Percentiles rank a stretch among this genome's conserved stretches.
Conservation (phyloP, 495 filamentous ascomycete genomes). For the Penicillium steckii region DNA sequence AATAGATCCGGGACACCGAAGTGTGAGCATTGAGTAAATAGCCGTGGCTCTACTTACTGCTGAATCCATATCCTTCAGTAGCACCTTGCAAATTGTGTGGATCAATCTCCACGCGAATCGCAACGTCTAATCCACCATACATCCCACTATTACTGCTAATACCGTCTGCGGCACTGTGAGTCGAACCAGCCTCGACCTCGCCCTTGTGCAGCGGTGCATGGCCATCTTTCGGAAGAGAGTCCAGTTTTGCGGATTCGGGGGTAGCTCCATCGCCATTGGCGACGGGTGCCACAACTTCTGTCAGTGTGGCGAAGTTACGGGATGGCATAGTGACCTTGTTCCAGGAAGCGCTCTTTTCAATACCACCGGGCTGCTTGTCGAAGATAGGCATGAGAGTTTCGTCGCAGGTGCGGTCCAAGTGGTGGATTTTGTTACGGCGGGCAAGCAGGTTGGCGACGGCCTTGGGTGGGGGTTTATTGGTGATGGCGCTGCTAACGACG, state of each 20-base stretch:
- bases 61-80: conserved; percentile 69
- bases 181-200: conserved; percentile 63
- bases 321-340: conserved; percentile 90
- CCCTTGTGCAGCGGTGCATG: conserved; percentile 63
- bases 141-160: conserved; percentile 49
- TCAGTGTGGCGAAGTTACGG: conserved; percentile 83
- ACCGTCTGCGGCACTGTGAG: conserved; percentile 58
- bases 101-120: conserved; percentile 68
- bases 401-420: conserved; percentile 78
- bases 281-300: conserved; percentile 51
- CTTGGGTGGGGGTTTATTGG: conserved; percentile 88
- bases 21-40: not conserved
- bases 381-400: conserved; percentile 88
- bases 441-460: conserved; percentile 89
- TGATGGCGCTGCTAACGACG: conserved; percentile 75
- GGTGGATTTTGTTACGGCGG: conserved; percentile 86
- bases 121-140: conserved; percentile 65
- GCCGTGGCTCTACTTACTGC: conserved; percentile 45
- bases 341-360: conserved; percentile 60
- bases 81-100: conserved; percentile 60
- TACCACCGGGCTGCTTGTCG: conserved; percentile 73
- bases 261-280: conserved; percentile 19
- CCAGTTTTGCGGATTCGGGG: conserved; percentile 19
- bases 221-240: conserved; percentile 52
- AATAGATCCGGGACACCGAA: not conserved